Percentiles rank a stretch among this genome's conserved stretches.
Conservation (phyloP, 805 yeast species). For the Candida nitratophila region DNA sequence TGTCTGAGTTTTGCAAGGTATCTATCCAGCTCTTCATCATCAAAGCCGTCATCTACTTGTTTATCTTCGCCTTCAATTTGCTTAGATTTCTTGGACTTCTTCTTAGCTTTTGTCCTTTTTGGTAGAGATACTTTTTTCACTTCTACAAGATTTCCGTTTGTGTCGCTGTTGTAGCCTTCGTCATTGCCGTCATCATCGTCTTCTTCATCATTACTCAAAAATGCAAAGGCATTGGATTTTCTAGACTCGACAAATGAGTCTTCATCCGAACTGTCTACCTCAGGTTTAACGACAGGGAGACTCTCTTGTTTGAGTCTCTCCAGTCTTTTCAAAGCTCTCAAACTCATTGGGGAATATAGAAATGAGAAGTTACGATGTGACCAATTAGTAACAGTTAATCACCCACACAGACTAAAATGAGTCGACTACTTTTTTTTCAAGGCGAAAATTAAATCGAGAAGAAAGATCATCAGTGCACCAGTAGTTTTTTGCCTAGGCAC, state of each 20-base stretch:
- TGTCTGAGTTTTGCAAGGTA: constrained; percentile 38
- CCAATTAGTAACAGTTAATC: too few species aligned
- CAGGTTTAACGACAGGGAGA: constrained; percentile 10
- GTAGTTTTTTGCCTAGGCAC: too few species aligned
- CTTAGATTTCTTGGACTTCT: constrained; percentile 15
- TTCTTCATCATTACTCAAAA: constrained; percentile 25
- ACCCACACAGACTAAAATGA: too few species aligned
- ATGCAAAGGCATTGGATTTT: constrained; percentile 38
- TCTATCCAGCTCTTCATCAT: constrained; percentile 54
- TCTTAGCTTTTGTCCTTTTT: constrained; percentile 10
- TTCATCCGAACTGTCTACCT: constrained; percentile 1
- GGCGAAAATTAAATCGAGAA: too few species aligned
- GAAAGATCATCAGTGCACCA: too few species aligned
- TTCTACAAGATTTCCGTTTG: neutral
- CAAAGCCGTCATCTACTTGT: constrained; percentile 18
- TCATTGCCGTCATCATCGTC: constrained; percentile 5
- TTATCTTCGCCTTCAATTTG: constrained; percentile 2
- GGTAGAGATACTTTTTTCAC: neutral
- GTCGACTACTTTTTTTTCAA: too few species aligned
- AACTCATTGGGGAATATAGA: constrained; percentile 30
- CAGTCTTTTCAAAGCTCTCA: constrained; percentile 38
- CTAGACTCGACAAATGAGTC: constrained; percentile 4
- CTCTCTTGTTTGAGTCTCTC: constrained; percentile 26
- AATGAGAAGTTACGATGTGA: too few species aligned
- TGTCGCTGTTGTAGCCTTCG: too few species aligned